phyloP scores from a whole-genome alignment of 208 protist species.

The Porcisia hertigi region DNA sequence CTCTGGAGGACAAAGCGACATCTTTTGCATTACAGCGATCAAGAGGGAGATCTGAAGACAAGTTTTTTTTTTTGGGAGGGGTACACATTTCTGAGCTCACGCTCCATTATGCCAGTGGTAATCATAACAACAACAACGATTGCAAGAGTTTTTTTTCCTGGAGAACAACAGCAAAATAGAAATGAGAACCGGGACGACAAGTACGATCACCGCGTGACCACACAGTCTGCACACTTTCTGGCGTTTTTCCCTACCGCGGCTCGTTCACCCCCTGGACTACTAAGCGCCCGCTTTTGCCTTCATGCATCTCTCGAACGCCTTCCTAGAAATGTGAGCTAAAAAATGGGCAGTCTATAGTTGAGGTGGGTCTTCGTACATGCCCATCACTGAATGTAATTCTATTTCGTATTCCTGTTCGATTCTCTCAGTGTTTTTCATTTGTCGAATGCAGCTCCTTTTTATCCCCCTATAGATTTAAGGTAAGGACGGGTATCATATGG shows the following conservation, averaged over 20 bases:
- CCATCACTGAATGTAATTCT: too few species aligned
- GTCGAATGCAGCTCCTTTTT: conserved; percentile 3
- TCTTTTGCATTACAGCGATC: neutral
- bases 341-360: neutral
- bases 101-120: neutral
- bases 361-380: neutral
- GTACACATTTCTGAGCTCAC: neutral
- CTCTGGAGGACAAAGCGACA: neutral
- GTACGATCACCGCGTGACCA: neutral
- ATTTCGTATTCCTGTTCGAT: neutral
- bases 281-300: neutral
- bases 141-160: neutral
- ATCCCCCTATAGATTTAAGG: neutral
- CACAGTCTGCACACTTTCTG: neutral
- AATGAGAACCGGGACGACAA: neutral
- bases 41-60: neutral
- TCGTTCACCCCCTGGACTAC: too few species aligned
- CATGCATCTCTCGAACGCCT: neutral
- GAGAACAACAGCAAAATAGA: too few species aligned
- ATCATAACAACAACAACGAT: neutral
- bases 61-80: too few species aligned
- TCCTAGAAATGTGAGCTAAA: neutral
- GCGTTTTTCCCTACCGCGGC: neutral
- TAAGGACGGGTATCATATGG: neutral
- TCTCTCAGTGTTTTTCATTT: neutral